phyloP scores from a whole-genome alignment of 1,139 yeast species.

The Yamadazyma mexicana region DNA sequence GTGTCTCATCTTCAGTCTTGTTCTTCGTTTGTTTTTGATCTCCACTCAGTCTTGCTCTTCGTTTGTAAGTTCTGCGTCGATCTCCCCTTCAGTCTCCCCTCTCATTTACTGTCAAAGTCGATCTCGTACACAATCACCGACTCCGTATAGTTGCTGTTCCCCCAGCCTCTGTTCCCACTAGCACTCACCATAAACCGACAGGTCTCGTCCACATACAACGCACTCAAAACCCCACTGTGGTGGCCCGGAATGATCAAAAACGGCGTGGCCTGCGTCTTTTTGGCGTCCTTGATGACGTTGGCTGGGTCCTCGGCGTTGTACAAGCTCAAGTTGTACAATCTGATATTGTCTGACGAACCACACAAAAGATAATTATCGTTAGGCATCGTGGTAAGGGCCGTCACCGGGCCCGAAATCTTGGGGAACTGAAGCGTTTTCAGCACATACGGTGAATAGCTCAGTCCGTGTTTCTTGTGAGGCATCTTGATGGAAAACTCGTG shows the following conservation, averaged over 20 bases:
- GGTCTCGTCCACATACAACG: slow-evolving; percentile 76
- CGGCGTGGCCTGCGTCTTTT: slow-evolving; percentile 49
- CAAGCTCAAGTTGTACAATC: slow-evolving; percentile 74
- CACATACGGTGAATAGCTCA: slow-evolving; percentile 44
- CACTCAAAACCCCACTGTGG: slow-evolving; percentile 56
- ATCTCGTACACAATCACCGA: slow-evolving; percentile 80
- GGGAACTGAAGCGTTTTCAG: slow-evolving; percentile 72
- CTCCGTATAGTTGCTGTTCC: slow-evolving; percentile 76
- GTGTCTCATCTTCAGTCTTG: too few species aligned
- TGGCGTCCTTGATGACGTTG: slow-evolving; percentile 17
- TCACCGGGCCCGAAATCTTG: slow-evolving; percentile 86
- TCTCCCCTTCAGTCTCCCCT: too few species aligned
- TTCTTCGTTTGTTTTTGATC: not conserved
- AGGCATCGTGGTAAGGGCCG: slow-evolving; percentile 78
- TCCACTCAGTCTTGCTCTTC: not conserved
- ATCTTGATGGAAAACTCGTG: slow-evolving; percentile 80
- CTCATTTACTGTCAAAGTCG: slow-evolving; percentile 26
- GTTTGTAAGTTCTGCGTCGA: too few species aligned
- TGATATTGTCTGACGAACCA: slow-evolving; percentile 86
- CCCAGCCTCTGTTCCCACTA: slow-evolving; percentile 96
- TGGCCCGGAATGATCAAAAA: slow-evolving; percentile 66
- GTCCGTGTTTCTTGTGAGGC: slow-evolving; percentile 39
- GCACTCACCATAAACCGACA: slow-evolving; percentile 87
- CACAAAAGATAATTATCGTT: slow-evolving; percentile 77
- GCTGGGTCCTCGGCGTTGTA: slow-evolving; percentile 37